phyloP scores from a whole-genome alignment of 1,284 basidiomycete species.

The Boletus subluridellus region DNA sequence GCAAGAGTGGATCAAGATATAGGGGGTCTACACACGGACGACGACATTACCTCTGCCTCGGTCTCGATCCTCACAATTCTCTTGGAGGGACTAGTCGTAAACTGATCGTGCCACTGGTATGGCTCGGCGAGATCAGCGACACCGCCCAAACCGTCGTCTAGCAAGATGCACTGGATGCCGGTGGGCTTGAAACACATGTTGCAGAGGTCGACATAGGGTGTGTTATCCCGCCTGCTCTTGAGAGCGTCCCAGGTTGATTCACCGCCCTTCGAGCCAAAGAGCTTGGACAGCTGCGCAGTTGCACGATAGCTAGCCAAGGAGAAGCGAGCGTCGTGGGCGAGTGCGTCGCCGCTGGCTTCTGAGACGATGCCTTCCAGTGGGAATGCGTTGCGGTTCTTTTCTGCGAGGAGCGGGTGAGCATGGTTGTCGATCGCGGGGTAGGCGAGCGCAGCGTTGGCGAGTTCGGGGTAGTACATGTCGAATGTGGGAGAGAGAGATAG shows the following conservation, averaged over 20 bases:
- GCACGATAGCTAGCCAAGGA: constrained; percentile 61
- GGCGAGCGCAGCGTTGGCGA: constrained; percentile 28
- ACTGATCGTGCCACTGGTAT: constrained; percentile 59
- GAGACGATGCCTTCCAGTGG: constrained; percentile 62
- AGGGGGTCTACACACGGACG: not conserved
- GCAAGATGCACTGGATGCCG: constrained; percentile 59
- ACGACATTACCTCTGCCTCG: constrained; percentile 55
- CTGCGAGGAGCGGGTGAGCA: constrained; percentile 63
- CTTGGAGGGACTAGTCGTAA: constrained; percentile 42
- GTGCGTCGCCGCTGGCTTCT: constrained; percentile 55
- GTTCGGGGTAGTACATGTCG: constrained; percentile 35
- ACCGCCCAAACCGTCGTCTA: constrained; percentile 66
- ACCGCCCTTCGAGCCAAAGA: constrained; percentile 43
- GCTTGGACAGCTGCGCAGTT: constrained; percentile 47
- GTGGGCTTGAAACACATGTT: constrained; percentile 48
- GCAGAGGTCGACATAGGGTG: constrained; percentile 58
- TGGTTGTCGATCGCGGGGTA: constrained; percentile 70
- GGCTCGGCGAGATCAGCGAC: constrained; percentile 47
- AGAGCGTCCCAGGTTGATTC: constrained; percentile 55
- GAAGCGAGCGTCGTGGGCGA: constrained; percentile 48
- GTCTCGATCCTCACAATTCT: constrained; percentile 65
- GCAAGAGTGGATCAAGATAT: constrained; percentile 1
- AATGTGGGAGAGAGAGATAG: not conserved
- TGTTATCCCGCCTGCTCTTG: constrained; percentile 42
- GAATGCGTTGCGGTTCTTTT: constrained; percentile 42